These are phyloP conservation scores for Leucocoprinus leucothites DNA, from an alignment of 768 basidiomycete genomes.

Conservation along the genomic window DNA sequence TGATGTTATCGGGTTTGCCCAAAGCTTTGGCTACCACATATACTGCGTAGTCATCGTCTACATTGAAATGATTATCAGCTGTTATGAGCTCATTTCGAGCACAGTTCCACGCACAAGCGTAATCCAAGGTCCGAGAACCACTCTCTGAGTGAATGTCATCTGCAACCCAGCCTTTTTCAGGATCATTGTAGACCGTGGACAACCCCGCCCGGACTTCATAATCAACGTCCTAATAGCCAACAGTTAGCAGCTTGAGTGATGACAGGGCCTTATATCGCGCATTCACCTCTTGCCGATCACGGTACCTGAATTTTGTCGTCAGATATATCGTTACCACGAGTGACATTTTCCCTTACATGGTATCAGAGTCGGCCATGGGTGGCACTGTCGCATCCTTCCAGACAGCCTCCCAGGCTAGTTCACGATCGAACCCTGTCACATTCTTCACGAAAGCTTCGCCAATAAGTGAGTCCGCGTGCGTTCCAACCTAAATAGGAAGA, in stretches of 20 bases:
- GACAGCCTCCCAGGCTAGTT: conserved; percentile 69
- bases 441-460: conserved; percentile 70
- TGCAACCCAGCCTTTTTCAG: conserved; percentile 68
- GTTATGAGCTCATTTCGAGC: not conserved
- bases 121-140: conserved; percentile 74
- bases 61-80: not conserved
- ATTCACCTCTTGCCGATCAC: conserved; percentile 65
- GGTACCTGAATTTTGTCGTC: conserved; percentile 15
- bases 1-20: conserved; percentile 46
- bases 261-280: not conserved
- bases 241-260: not conserved
- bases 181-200: conserved; percentile 52
- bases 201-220: conserved; percentile 81
- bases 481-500: conserved; percentile 56
- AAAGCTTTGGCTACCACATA: conserved; percentile 58
- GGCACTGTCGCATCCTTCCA: conserved; percentile 68
- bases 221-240: conserved; percentile 49
- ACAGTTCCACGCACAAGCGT: conserved; percentile 52
- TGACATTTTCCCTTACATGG: conserved; percentile 69
- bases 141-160: conserved; percentile 76
- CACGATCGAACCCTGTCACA: conserved; percentile 56
- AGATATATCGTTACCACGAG: too few relatives aligned
- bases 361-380: conserved; percentile 50
- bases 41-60: conserved; percentile 77
- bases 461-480: conserved; percentile 74